These are phyloP conservation scores for Fraxinus cuspidata DNA, from an alignment of 257 asterid genomes.

Conservation along the genomic window DNA sequence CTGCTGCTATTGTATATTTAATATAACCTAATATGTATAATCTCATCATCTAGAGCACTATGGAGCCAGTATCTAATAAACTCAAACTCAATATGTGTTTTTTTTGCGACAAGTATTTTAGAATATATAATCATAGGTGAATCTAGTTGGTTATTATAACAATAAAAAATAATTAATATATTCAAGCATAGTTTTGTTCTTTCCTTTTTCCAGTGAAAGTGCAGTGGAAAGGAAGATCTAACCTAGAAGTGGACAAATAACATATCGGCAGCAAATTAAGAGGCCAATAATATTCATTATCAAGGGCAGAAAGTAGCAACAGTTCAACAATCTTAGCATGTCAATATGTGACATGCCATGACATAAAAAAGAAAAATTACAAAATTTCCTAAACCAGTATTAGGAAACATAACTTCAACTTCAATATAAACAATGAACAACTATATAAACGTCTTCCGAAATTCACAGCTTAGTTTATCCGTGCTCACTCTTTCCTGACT, in stretches of 20 bases:
- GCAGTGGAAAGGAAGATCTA: not conserved
- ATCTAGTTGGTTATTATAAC: not conserved
- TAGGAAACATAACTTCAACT: not conserved
- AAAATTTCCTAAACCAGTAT: not conserved
- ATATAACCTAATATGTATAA: conserved; percentile 5
- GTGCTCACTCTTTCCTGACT: not conserved
- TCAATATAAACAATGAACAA: not conserved
- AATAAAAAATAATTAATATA: not conserved
- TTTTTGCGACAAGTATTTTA: not conserved
- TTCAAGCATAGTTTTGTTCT: not conserved
- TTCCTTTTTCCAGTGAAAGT: not conserved
- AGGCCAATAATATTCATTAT: not conserved
- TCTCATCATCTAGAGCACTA: not conserved
- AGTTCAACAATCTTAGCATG: not conserved
- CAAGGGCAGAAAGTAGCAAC: not conserved
- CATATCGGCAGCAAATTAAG: not conserved
- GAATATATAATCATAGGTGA: not conserved
- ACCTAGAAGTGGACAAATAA: not conserved
- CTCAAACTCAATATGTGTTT: not conserved
- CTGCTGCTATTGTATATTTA: not conserved
- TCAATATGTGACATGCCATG: not conserved
- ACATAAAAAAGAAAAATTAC: not conserved
- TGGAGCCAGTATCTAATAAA: conserved; percentile 8
- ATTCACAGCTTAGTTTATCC: not conserved
- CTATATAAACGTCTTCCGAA: not conserved